Evolutionary conservation across 192 early-diverging fungal genomes (phyloP).

Genomic region (Paraglomus occultum): DNA sequence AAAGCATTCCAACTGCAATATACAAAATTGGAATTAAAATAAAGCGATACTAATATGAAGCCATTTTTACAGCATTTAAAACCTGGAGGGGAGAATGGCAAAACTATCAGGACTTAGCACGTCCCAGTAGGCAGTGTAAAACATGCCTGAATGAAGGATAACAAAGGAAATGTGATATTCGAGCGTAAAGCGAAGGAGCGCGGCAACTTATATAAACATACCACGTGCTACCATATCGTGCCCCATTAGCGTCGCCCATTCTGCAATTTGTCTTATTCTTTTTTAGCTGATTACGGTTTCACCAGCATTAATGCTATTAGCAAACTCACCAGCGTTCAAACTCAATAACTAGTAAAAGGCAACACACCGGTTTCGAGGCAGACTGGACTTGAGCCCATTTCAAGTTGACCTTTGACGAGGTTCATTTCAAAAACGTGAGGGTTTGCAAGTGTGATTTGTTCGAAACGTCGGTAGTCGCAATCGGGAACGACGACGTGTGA

Average conservation of each 20-base stretch:
- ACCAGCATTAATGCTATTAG: neutral
- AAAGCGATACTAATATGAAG: neutral
- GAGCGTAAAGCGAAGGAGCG: neutral
- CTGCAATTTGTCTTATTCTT: neutral
- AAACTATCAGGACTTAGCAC: neutral
- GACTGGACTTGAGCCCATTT: neutral
- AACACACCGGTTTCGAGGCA: neutral
- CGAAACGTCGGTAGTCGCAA: neutral
- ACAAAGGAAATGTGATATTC: neutral
- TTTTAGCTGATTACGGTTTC: neutral
- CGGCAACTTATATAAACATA: neutral
- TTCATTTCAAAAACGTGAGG: neutral
- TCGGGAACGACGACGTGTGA: neutral
- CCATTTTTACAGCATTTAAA: neutral
- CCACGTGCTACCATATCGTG: neutral
- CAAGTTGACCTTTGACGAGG: neutral
- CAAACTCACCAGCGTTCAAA: neutral
- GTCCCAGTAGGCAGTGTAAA: neutral
- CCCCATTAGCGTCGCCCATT: neutral
- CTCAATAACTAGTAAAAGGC: neutral
- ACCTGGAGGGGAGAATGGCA: slow-evolving; percentile 8
- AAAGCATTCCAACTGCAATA: slow-evolving; percentile 3
- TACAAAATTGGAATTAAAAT: neutral
- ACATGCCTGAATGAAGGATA: neutral
- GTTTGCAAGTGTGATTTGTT: slow-evolving; percentile 2